phyloP scores from a whole-genome alignment of 73 alveolate species.

The Strombidium stylifer region DNA sequence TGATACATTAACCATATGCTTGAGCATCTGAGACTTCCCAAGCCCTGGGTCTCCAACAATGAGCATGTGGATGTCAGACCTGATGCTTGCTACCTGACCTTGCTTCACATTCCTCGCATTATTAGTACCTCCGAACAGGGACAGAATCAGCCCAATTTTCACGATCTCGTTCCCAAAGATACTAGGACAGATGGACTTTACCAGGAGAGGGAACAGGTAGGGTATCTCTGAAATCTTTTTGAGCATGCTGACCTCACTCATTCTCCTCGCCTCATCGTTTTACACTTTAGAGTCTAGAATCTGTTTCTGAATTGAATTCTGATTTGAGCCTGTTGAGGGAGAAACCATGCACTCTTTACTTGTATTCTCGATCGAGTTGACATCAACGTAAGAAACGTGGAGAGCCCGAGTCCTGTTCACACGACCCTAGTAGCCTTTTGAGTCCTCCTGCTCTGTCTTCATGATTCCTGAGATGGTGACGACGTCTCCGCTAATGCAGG shows the following conservation, averaged over 20 bases:
- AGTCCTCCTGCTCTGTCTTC: conserved; percentile 66
- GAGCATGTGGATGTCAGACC: conserved; percentile 75
- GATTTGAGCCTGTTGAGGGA: conserved; percentile 29
- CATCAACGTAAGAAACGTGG: conserved; percentile 64
- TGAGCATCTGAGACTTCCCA: conserved; percentile 85
- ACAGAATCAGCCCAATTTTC: conserved; percentile 78
- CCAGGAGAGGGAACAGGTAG: conserved; percentile 58
- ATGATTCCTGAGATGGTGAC: conserved; percentile 76
- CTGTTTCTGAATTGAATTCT: too few relatives aligned
- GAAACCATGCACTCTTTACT: conserved; percentile 29
- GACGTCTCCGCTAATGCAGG: conserved; percentile 78
- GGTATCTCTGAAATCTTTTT: conserved; percentile 46
- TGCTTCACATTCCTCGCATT: conserved; percentile 22
- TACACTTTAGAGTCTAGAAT: neutral
- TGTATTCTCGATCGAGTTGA: conserved; percentile 49
- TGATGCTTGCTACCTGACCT: conserved; percentile 5
- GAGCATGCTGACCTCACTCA: conserved; percentile 49
- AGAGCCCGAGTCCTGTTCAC: conserved; percentile 63
- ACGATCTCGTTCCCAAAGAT: conserved; percentile 88
- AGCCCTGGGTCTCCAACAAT: conserved; percentile 86
- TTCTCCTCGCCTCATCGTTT: neutral
- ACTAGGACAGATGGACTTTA: conserved; percentile 72
- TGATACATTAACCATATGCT: conserved; percentile 66
- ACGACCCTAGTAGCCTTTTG: conserved; percentile 41
- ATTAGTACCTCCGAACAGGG: conserved; percentile 82